These are phyloP conservation scores for Talaromyces liani DNA, from an alignment of 495 filamentous ascomycete genomes.

Conservation along the genomic window DNA sequence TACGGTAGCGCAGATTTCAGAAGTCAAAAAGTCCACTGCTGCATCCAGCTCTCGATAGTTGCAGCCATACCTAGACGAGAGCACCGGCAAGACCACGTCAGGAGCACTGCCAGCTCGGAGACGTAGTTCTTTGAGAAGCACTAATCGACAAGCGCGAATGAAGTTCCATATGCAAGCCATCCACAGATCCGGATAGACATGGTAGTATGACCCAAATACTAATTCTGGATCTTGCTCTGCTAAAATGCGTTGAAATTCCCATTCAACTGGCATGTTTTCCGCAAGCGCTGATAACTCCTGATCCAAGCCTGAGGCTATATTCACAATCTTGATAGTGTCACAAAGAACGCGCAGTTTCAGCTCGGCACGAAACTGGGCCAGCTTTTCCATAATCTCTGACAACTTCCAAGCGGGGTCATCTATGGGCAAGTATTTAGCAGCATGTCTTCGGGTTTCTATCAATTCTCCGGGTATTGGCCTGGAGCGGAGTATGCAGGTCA, in stretches of 20 bases:
- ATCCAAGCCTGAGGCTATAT: background rate
- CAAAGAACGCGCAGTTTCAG: background rate
- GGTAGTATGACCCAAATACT: slow-evolving; percentile 4
- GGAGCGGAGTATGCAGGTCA: background rate
- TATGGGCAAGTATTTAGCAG: background rate
- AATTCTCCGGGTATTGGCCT: background rate
- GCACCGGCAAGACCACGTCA: background rate
- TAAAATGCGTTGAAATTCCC: background rate
- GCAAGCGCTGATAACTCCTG: background rate
- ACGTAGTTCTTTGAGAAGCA: slow-evolving; percentile 2
- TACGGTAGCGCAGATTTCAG: slow-evolving; percentile 3
- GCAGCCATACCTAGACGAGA: background rate
- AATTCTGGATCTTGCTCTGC: background rate
- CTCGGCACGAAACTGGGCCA: slow-evolving; percentile 1
- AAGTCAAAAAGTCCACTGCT: background rate
- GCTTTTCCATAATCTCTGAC: slow-evolving; percentile 1
- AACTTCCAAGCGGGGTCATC: slow-evolving; percentile 2
- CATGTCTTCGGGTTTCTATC: background rate
- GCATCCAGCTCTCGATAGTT: background rate
- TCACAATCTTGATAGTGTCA: background rate
- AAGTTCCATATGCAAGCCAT: slow-evolving; percentile 5
- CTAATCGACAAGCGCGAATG: slow-evolving; percentile 1
- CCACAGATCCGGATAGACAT: slow-evolving; percentile 5
- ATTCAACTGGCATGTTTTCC: background rate
- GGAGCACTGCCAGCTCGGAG: background rate